Conservation (phyloP, 345 rosid genomes). For the Eutrema heterophyllum region DNA sequence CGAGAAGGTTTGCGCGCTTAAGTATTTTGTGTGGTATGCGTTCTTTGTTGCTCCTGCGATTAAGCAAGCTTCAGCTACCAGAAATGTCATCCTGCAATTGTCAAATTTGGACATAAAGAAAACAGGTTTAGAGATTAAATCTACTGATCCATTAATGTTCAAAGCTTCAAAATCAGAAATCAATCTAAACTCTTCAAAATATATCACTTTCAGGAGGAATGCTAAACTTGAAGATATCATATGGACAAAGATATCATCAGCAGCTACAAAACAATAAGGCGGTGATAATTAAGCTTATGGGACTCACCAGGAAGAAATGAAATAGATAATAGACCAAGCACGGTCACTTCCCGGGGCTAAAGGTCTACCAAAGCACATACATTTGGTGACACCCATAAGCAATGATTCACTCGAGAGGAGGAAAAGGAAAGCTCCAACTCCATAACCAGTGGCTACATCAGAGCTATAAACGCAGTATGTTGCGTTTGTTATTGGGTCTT, state of each 20-base stretch:
- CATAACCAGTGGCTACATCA: conserved; percentile 94
- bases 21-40: conserved; percentile 93
- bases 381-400: conserved; percentile 85
- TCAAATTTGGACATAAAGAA: background rate
- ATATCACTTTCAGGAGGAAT: background rate
- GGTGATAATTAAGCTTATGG: background rate
- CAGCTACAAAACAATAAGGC: background rate
- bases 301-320: conserved; percentile 74
- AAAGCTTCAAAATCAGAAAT: background rate
- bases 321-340: conserved; percentile 94
- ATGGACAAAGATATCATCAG: background rate
- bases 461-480: conserved; percentile 79
- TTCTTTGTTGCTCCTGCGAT: conserved; percentile 87
- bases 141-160: background rate
- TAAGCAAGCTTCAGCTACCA: conserved; percentile 87
- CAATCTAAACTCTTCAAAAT: background rate
- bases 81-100: conserved; percentile 62
- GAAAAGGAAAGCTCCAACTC: conserved; percentile 89
- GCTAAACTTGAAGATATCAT: background rate
- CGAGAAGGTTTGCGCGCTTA: conserved; percentile 70
- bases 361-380: conserved; percentile 97
- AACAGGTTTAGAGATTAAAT: background rate
- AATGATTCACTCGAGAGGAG: conserved; percentile 85
- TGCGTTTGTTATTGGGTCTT: conserved; percentile 43
- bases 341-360: conserved; percentile 73